Percentiles rank a stretch among this genome's conserved stretches.
phyloP scores from a whole-genome alignment of 108 stramenopile genomes.

The Conticribra guillardii region DNA sequence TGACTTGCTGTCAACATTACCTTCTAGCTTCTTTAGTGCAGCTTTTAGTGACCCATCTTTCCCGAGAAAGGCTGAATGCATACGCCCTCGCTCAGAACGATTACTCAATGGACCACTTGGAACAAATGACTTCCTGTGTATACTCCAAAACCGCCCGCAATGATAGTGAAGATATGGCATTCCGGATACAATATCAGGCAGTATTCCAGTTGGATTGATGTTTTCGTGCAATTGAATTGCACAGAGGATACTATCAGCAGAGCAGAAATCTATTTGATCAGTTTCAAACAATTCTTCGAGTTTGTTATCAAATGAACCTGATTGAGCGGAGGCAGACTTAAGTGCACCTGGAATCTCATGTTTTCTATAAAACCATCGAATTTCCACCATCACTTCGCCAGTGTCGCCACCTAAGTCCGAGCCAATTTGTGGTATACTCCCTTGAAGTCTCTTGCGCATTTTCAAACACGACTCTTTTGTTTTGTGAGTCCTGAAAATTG shows the following conservation, averaged over 20 bases:
- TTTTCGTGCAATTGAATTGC: slow-evolving; percentile 47
- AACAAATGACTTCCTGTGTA: slow-evolving; percentile 67
- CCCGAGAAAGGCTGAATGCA: slow-evolving; percentile 46
- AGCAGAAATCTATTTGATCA: slow-evolving; percentile 65
- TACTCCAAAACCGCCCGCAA: slow-evolving; percentile 80
- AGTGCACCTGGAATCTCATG: slow-evolving; percentile 60
- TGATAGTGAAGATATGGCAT: slow-evolving; percentile 63
- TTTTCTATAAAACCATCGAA: slow-evolving; percentile 78
- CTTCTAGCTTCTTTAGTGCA: slow-evolving; percentile 40
- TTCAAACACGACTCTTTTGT: slow-evolving; percentile 35
- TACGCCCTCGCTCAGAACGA: slow-evolving; percentile 47
- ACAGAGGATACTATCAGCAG: slow-evolving; percentile 56
- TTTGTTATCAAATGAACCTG: slow-evolving; percentile 4
- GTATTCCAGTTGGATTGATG: neutral
- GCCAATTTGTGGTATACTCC: neutral
- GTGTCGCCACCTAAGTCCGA: neutral
- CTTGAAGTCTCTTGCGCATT: slow-evolving; percentile 23
- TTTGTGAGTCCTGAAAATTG: slow-evolving; percentile 51
- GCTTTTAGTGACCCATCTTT: slow-evolving; percentile 36
- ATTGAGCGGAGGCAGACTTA: slow-evolving; percentile 6
- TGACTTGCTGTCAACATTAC: neutral
- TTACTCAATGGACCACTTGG: slow-evolving; percentile 68
- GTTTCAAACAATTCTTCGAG: slow-evolving; percentile 82
- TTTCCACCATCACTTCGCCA: slow-evolving; percentile 54
- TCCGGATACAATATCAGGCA: slow-evolving; percentile 24